phyloP scores from a whole-genome alignment of 495 filamentous ascomycete genomes.

The Trichoderma orchidacearum region DNA sequence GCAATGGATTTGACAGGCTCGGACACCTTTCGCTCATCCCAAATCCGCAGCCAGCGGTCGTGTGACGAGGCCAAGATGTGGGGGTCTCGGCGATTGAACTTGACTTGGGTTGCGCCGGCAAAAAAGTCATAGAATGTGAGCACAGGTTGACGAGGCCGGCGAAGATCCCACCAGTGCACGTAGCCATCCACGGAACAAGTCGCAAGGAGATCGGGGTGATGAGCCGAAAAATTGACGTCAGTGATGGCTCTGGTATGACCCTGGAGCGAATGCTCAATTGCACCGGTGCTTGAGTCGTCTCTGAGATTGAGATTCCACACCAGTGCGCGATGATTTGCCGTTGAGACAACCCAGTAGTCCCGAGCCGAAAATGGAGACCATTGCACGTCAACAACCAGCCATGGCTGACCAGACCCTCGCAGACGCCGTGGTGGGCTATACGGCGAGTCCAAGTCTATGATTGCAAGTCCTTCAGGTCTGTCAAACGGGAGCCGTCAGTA shows the following conservation, averaged over 20 bases:
- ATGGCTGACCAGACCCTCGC: conserved; percentile 68
- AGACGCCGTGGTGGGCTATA: conserved; percentile 81
- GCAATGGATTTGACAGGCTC: conserved; percentile 68
- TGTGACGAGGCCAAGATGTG: conserved; percentile 84
- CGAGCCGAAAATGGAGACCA: conserved; percentile 89
- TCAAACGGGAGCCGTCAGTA: conserved; percentile 5
- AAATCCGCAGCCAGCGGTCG: conserved; percentile 73
- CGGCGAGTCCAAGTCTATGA: conserved; percentile 87
- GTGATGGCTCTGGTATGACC: conserved; percentile 85
- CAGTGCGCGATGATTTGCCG: conserved; percentile 86
- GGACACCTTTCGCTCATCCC: conserved; percentile 77
- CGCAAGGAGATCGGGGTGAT: conserved; percentile 77
- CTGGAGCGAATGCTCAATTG: conserved; percentile 80
- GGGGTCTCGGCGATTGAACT: conserved; percentile 80
- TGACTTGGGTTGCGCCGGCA: conserved; percentile 89
- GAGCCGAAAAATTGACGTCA: conserved; percentile 92
- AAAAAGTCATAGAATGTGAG: conserved; percentile 89
- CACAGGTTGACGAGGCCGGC: conserved; percentile 56
- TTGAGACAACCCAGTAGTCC: conserved; percentile 87
- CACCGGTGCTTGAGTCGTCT: conserved; percentile 51
- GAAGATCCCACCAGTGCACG: conserved; percentile 86
- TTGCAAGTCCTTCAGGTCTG: conserved; percentile 72
- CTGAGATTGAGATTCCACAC: conserved; percentile 85
- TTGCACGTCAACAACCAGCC: conserved; percentile 96
- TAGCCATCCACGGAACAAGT: conserved; percentile 91